These are phyloP conservation scores for Colletotrichum brevisporum DNA, from an alignment of 2,329 filamentous ascomycete genomes.

Conservation along the genomic window DNA sequence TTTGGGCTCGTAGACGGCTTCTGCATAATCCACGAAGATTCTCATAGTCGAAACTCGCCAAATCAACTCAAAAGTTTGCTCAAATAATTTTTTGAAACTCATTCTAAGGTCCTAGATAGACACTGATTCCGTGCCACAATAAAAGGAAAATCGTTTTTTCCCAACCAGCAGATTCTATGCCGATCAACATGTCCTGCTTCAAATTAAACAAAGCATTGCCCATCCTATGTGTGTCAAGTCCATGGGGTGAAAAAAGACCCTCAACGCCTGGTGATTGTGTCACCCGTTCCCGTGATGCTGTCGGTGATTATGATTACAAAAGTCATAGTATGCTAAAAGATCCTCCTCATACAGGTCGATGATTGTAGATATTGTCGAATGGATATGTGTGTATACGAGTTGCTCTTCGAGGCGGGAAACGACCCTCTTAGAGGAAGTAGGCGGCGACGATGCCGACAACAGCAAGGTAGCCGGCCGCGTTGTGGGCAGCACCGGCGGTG, in stretches of 20 bases:
- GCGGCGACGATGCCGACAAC: slow-evolving; percentile 56
- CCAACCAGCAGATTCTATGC: no score
- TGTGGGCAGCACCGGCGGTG: slow-evolving; percentile 47
- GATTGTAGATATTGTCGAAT: no score
- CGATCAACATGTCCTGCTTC: no score
- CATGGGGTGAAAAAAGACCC: not conserved
- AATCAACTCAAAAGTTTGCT: no score
- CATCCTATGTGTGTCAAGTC: not conserved
- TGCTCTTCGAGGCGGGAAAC: not conserved
- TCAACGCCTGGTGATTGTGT: not conserved
- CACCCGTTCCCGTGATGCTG: not conserved
- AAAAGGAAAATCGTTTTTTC: no score
- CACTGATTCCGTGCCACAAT: no score
- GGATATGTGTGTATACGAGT: not conserved
- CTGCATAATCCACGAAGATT: no score
- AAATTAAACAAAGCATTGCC: not conserved
- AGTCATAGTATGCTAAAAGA: not conserved
- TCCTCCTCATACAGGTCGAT: not conserved
- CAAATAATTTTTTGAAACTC: no score
- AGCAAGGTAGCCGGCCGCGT: slow-evolving; percentile 53
- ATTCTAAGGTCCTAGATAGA: no score
- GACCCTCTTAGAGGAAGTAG: slow-evolving; percentile 55
- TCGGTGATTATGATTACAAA: not conserved
- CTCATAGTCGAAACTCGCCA: no score
- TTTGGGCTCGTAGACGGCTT: no score